Evolutionary conservation across 805 yeast genomes (phyloP), one percentile per base, ranked within the genome.

Genomic region (Saturnispora serradocipensis): DNA sequence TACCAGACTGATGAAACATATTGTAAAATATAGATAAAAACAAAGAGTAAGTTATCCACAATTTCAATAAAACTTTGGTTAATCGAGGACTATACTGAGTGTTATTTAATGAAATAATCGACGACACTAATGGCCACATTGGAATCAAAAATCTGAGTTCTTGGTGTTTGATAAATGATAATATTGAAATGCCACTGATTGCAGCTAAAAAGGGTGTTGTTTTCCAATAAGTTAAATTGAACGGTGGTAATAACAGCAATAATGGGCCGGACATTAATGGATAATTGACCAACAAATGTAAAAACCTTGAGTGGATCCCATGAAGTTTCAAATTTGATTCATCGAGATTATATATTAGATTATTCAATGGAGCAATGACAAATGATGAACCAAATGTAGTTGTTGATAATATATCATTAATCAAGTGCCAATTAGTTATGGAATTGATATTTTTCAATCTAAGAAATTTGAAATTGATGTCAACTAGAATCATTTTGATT

Each of bases 71-170:
- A 4, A 63, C 38, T 4, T 66, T 56, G 7, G 64, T 56, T 24
- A 28, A 46, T 25, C 30, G 49, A 13, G 53, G 46, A 38, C 52
- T 46, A 13, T 3, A 30, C 4, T 30, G 13, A 13, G 34, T 13
- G 51, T 28, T 30, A 39, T 44, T 39, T 27, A 62, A 56, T 7
- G 56, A 43, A 4, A 80, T 70, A 52, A 86, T 77, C 15, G 82
- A 73, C 53, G 82, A 76, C 8, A 80, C 61, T 10, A 90, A 67
- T 0, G 99, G 97, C 1, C 86, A 70, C 20, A 84, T 61, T 0
- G 99, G 98, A 0, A 82, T 63, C 43, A 95, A 67, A 63, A 93
- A 93, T 49, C 99, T 72, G n/a, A 88, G 72, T 63, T 93, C 99
- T 65, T 93, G 99, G 65, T 93, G 99, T 15, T 95, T 95, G 22